phyloP scores from a whole-genome alignment of 257 asterid species.

The Forsythia viridissima region DNA sequence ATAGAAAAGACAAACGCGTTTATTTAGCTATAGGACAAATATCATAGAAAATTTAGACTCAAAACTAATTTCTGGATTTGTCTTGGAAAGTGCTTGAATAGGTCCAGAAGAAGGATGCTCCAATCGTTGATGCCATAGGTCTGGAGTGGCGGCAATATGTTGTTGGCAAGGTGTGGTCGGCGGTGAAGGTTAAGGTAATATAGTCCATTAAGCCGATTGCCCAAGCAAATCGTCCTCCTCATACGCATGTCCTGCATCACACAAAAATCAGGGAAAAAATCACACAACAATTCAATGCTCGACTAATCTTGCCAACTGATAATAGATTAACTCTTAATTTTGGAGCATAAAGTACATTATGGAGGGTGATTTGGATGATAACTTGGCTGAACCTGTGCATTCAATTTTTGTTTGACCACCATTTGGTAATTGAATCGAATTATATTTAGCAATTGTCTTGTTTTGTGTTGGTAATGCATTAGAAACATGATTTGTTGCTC shows the following conservation, averaged over 20 bases:
- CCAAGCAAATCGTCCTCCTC: conserved; percentile 1
- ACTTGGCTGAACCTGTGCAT: neutral
- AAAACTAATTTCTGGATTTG: neutral
- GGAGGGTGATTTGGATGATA: neutral
- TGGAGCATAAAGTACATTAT: neutral
- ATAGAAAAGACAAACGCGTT: neutral
- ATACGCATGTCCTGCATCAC: conserved; percentile 7
- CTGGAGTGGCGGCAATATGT: neutral
- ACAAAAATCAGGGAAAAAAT: conserved; percentile 2
- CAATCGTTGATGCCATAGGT: conserved; percentile 1
- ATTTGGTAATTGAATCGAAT: neutral
- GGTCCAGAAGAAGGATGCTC: conserved; percentile 1
- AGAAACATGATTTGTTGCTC: neutral
- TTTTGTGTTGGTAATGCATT: neutral
- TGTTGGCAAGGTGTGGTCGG: neutral
- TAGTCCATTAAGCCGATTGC: neutral
- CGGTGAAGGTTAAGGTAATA: neutral
- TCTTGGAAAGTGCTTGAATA: neutral
- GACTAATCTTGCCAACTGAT: neutral
- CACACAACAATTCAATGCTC: neutral
- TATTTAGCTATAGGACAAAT: neutral
- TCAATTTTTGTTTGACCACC: neutral
- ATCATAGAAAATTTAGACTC: neutral
- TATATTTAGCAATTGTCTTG: too few relatives aligned
- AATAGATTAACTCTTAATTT: conserved; percentile 3